These are phyloP conservation scores for Scutellaria minor DNA, from an alignment of 257 asterid genomes.

Conservation along the genomic window DNA sequence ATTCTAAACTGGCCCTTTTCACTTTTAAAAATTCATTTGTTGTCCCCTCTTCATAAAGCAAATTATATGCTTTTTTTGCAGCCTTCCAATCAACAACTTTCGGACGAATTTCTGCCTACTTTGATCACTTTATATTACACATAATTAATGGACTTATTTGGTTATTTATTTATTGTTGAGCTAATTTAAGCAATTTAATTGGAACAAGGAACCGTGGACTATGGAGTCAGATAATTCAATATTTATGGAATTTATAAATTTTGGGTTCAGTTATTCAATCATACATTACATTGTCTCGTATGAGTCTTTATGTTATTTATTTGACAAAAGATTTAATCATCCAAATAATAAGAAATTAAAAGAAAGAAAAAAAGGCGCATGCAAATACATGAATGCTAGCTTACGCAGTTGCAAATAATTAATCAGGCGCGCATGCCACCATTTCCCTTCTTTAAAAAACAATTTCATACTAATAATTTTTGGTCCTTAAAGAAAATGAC, in stretches of 20 bases:
- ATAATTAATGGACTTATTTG: slow-evolving; percentile 3
- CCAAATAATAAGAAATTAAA: background rate
- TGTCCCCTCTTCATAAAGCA: slow-evolving; percentile 58
- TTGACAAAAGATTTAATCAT: too few species aligned
- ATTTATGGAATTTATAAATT: too few species aligned
- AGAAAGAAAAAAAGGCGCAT: slow-evolving; percentile 39
- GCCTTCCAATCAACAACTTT: slow-evolving; percentile 42
- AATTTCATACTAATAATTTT: slow-evolving; percentile 1
- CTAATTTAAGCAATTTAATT: too few species aligned
- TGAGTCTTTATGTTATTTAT: too few species aligned
- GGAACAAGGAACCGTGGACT: too few species aligned
- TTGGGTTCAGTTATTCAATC: too few species aligned
- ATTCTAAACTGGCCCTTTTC: slow-evolving; percentile 43
- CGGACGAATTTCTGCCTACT: slow-evolving; percentile 28
- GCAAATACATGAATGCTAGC: slow-evolving; percentile 8
- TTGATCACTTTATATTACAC: background rate
- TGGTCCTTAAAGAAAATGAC: slow-evolving; percentile 36
- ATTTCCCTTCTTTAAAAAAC: slow-evolving; percentile 10
- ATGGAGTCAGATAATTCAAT: too few species aligned
- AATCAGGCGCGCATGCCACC: slow-evolving; percentile 57
- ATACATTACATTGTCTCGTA: too few species aligned
- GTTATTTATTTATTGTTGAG: too few species aligned
- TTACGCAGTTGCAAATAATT: slow-evolving; percentile 49
- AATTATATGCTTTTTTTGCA: slow-evolving; percentile 42
- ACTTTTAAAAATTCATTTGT: slow-evolving; percentile 36